A percentile compares a stretch with the other conserved stretches of the same genome.
These are phyloP conservation scores for Suillus placidus DNA, from an alignment of 768 basidiomycete species.

Conservation along the genomic window DNA sequence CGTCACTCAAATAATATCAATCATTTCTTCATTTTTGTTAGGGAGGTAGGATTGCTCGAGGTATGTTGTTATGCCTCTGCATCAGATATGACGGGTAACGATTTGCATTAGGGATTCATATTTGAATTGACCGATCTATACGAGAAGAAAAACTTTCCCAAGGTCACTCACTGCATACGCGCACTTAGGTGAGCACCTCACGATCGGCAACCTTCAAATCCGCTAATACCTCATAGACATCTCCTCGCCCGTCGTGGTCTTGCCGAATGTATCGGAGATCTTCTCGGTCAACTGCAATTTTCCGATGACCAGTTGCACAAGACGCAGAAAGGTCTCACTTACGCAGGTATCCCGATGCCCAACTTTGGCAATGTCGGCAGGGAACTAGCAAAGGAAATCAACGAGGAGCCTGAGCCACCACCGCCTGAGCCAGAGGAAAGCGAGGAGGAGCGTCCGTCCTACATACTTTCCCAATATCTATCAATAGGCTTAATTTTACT, in stretches of 20 bases:
- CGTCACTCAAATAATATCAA: slow-evolving; percentile 99
- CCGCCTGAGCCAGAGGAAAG: slow-evolving; percentile 66
- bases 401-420: slow-evolving; percentile 83
- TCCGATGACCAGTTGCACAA: slow-evolving; percentile 92
- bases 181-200: slow-evolving; percentile 75
- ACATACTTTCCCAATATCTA: slow-evolving; percentile 6
- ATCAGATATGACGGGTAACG: neutral
- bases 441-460: slow-evolving; percentile 80
- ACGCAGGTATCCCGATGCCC: slow-evolving; percentile 89
- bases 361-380: slow-evolving; percentile 85
- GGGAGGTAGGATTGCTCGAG: slow-evolving; percentile 88
- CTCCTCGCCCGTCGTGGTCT: slow-evolving; percentile 87
- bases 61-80: slow-evolving; percentile 41
- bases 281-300: slow-evolving; percentile 89
- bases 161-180: slow-evolving; percentile 98
- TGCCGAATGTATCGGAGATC: slow-evolving; percentile 91
- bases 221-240: slow-evolving; percentile 57
- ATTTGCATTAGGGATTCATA: slow-evolving; percentile 74
- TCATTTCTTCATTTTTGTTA: slow-evolving; percentile 87
- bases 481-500: neutral
- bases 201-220: neutral
- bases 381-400: slow-evolving; percentile 87
- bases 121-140: slow-evolving; percentile 98
- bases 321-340: slow-evolving; percentile 90
- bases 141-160: slow-evolving; percentile 98